Conservation (phyloP, 495 filamentous ascomycete genomes). For the Peziza echinospora region DNA sequence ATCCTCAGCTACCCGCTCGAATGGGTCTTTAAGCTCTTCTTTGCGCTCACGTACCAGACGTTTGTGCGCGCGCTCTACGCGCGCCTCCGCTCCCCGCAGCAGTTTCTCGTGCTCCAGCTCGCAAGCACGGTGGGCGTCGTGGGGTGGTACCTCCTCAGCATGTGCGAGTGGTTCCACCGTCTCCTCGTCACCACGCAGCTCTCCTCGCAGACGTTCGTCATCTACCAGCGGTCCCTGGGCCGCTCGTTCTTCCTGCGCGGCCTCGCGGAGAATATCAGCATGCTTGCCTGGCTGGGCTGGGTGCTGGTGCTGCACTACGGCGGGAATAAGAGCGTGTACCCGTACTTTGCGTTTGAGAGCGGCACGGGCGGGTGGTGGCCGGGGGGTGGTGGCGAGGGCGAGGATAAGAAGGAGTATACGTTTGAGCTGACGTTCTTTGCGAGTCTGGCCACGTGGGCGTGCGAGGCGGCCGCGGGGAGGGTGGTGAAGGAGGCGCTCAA, state of each 20-base stretch:
- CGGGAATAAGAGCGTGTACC: constrained; percentile 37
- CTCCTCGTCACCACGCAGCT: background rate
- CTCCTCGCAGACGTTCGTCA: constrained; percentile 6
- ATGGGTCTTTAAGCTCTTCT: constrained; percentile 45
- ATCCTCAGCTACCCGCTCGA: constrained; percentile 42
- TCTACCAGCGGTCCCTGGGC: constrained; percentile 37
- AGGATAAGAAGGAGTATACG: constrained; percentile 25
- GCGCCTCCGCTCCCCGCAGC: constrained; percentile 33
- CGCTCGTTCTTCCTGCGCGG: constrained; percentile 41
- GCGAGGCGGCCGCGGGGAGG: constrained; percentile 35
- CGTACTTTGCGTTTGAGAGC: constrained; percentile 35
- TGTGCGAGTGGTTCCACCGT: constrained; percentile 35
- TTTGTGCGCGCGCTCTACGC: constrained; percentile 49
- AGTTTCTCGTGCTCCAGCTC: constrained; percentile 38
- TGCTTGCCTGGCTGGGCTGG: constrained; percentile 39
- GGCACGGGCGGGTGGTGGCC: background rate
- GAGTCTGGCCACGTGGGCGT: constrained; percentile 37
- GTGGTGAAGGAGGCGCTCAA: constrained; percentile 33
- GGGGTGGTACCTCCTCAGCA: constrained; percentile 30
- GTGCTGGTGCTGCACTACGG: constrained; percentile 40
- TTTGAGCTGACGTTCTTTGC: constrained; percentile 38
- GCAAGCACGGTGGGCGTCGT: constrained; percentile 36
- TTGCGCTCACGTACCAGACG: constrained; percentile 43
- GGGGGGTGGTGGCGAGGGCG: constrained; percentile 10
- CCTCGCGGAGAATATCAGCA: constrained; percentile 40